Conservation (phyloP, 495 filamentous ascomycete species). For the Hypomontagnella submonticulosa region DNA sequence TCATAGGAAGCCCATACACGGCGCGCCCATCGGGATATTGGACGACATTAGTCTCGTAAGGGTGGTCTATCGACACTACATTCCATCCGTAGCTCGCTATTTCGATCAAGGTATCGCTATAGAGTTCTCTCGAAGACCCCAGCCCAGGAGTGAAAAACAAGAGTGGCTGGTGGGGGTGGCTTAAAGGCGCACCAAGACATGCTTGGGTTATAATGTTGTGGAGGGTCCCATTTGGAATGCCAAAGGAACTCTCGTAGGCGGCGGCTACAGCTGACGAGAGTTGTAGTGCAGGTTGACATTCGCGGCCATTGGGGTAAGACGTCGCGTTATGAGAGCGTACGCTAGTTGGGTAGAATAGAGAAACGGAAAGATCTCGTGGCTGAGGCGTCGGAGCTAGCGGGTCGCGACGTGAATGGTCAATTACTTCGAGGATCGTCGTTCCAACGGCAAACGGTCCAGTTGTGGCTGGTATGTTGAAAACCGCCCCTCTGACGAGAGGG, state of each 20-base stretch:
- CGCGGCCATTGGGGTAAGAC: too few relatives aligned
- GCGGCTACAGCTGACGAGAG: conserved; percentile 37
- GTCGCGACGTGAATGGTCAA: conserved; percentile 48
- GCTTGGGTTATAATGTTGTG: conserved; percentile 24
- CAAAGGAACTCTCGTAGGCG: conserved; percentile 6
- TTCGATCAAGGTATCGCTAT: conserved; percentile 54
- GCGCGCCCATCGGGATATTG: conserved; percentile 60
- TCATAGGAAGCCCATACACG: conserved; percentile 30
- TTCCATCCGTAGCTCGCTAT: conserved; percentile 61
- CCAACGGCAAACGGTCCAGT: conserved; percentile 29
- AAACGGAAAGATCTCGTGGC: conserved; percentile 50
- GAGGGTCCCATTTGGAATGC: conserved; percentile 9
- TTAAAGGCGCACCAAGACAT: conserved; percentile 12
- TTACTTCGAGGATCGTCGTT: conserved; percentile 42
- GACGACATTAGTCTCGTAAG: conserved; percentile 61
- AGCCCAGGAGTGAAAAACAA: conserved; percentile 56
- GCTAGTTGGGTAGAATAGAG: conserved; percentile 51
- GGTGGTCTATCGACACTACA: conserved; percentile 61
- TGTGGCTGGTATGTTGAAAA: too few relatives aligned
- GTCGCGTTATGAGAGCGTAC: neutral
- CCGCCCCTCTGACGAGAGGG: too few relatives aligned
- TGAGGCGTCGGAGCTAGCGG: conserved; percentile 46
- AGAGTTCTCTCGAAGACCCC: conserved; percentile 50
- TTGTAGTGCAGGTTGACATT: conserved; percentile 33
- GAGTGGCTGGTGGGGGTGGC: conserved; percentile 24